Conservation (phyloP, 352 stramenopile genomes). For the Phytophthora colocasiae region DNA sequence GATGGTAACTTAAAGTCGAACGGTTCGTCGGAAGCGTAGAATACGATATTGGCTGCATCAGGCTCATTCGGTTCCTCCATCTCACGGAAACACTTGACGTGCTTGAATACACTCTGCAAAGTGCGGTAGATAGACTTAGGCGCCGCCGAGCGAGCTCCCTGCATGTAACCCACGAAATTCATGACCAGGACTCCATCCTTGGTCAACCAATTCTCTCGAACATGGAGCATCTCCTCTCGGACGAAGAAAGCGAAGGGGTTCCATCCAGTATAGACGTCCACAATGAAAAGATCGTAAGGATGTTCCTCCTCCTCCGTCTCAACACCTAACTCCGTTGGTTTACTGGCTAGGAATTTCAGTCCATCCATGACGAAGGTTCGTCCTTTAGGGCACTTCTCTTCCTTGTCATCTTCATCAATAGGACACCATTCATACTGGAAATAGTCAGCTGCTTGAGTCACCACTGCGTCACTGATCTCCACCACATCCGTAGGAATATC, state of each 20-base stretch:
- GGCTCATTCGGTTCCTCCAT: conserved; percentile 49
- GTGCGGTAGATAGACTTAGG: conserved; percentile 78
- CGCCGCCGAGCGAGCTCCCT: conserved; percentile 52
- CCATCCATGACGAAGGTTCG: conserved; percentile 75
- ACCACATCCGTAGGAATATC: conserved; percentile 77
- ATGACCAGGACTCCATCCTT: conserved; percentile 67
- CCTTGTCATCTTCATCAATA: conserved; percentile 34
- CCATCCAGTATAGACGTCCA: conserved; percentile 78
- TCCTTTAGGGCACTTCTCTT: conserved; percentile 45
- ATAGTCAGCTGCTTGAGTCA: conserved; percentile 66
- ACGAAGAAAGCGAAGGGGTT: conserved; percentile 79
- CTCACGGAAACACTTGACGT: conserved; percentile 77
- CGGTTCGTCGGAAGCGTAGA: conserved; percentile 74
- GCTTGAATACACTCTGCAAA: conserved; percentile 64
- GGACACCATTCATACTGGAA: conserved; percentile 77
- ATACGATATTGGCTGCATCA: conserved; percentile 73
- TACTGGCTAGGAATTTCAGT: conserved; percentile 60
- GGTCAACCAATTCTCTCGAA: conserved; percentile 67
- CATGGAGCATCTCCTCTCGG: conserved; percentile 55
- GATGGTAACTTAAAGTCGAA: conserved; percentile 72
- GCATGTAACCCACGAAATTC: conserved; percentile 82
- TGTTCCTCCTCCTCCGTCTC: conserved; percentile 18
- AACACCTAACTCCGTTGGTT: conserved; percentile 26
- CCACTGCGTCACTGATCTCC: conserved; percentile 76
- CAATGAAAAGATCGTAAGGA: conserved; percentile 65